Evolutionary conservation across 169 alveolate genomes (phyloP).

Genomic region (Cryptosporidium canis): DNA sequence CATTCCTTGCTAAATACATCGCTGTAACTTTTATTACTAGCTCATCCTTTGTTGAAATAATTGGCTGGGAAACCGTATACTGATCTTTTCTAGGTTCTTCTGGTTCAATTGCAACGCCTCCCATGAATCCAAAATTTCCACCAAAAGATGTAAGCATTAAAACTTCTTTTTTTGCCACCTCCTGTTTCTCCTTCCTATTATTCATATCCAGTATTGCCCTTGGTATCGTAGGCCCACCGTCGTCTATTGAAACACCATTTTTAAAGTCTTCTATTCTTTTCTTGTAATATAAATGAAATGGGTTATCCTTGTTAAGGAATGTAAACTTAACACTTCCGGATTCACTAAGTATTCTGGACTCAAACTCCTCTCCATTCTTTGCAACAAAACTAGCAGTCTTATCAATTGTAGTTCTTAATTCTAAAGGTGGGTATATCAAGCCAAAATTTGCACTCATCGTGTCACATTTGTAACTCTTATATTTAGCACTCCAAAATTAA

Average conservation of each 20-base stretch:
- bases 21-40: conserved; percentile 95
- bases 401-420: conserved; percentile 86
- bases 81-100: conserved; percentile 76
- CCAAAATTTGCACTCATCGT: conserved; percentile 25
- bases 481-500: no score
- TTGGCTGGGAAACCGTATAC: conserved; percentile 80
- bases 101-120: conserved; percentile 75
- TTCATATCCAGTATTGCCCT: conserved; percentile 78
- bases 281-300: conserved; percentile 85
- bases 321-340: conserved; percentile 79
- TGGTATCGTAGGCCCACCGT: conserved; percentile 77
- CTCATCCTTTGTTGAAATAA: conserved; percentile 82
- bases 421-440: conserved; percentile 88
- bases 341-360: conserved; percentile 83
- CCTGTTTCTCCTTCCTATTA: conserved; percentile 74
- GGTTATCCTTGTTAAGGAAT: conserved; percentile 84
- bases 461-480: no score
- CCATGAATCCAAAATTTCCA: conserved; percentile 73
- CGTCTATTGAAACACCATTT: conserved; percentile 78
- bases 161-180: conserved; percentile 65
- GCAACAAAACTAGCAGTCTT: conserved; percentile 92
- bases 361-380: conserved; percentile 90
- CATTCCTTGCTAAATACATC: conserved; percentile 95
- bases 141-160: conserved; percentile 51
- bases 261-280: conserved; percentile 82